These are phyloP conservation scores for Colletotrichum magnum DNA, from an alignment of 2,329 filamentous ascomycete genomes.

Conservation along the genomic window DNA sequence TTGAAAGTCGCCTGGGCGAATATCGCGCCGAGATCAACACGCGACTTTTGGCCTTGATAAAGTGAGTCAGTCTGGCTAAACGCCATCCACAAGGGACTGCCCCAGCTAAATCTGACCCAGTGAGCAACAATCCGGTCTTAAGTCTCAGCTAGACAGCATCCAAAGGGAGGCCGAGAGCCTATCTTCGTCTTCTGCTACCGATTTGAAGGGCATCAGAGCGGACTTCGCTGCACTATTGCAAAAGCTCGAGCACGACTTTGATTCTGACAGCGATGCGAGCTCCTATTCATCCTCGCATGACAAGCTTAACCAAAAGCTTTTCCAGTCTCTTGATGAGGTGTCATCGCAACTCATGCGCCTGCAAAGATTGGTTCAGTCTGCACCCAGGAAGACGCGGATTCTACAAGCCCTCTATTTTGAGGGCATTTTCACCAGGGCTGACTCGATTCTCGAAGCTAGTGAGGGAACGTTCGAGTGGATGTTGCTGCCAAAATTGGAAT, in stretches of 20 bases:
- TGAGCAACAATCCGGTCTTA: not conserved
- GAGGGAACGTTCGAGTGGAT: not conserved
- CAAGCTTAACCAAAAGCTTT: not conserved
- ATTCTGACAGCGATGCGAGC: not conserved
- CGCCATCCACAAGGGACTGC: too few relatives aligned
- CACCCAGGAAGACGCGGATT: not conserved
- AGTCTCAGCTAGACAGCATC: not conserved
- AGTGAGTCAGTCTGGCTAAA: not conserved
- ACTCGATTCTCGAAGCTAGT: not conserved
- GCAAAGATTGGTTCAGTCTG: not conserved
- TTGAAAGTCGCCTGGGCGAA: not conserved
- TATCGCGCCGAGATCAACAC: not conserved
- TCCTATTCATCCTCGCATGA: not conserved
- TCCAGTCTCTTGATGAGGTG: not conserved
- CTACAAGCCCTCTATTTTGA: not conserved
- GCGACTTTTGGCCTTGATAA: not conserved
- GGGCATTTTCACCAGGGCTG: not conserved
- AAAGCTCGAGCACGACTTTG: not conserved
- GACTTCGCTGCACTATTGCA: not conserved
- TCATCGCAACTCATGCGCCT: not conserved
- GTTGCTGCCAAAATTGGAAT: not conserved
- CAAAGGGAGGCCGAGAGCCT: not conserved
- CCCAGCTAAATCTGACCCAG: not conserved
- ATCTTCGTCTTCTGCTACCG: not conserved
- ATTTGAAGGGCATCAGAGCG: not conserved